A percentile compares a stretch with the other conserved stretches of the same genome.
phyloP scores from a whole-genome alignment of 2,329 filamentous ascomycete genomes.

The Fusarium tanahbumbuense region DNA sequence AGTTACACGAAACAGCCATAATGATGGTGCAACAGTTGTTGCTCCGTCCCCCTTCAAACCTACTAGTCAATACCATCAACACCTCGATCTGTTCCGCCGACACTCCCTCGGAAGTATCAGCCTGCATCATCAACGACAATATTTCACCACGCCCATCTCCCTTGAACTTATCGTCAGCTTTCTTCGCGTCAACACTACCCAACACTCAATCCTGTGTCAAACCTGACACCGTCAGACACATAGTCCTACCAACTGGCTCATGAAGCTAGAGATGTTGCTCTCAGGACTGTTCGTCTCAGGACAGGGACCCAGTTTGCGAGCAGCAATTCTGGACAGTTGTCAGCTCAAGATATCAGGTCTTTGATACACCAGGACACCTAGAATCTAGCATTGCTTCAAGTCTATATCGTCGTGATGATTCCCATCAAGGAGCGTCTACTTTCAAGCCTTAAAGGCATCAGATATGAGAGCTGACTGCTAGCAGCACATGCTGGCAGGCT shows the following conservation, averaged over 20 bases:
- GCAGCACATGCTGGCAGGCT: too few species aligned
- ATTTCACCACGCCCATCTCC: fast-evolving
- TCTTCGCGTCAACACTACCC: too few species aligned
- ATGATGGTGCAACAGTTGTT: neutral
- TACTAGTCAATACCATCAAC: neutral
- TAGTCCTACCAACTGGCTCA: neutral
- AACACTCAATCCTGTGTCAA: neutral
- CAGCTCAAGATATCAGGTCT: neutral
- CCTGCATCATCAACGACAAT: neutral
- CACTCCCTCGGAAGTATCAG: neutral
- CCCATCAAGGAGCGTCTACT: too few species aligned
- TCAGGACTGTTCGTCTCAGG: neutral
- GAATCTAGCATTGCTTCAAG: neutral
- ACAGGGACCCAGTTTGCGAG: neutral
- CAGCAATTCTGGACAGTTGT: neutral
- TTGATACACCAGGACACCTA: neutral
- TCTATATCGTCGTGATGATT: neutral
- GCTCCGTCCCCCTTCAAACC: too few species aligned
- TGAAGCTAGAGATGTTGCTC: neutral
- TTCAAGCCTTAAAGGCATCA: too few species aligned
- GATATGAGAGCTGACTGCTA: too few species aligned
- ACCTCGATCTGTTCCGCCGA: neutral
- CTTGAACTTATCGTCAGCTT: fast-evolving
- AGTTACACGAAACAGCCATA: neutral
- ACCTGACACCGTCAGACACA: neutral